Base-by-base conservation (phyloP, 495 filamentous ascomycete genomes). In the Hypoxylon trugodes region DNA sequence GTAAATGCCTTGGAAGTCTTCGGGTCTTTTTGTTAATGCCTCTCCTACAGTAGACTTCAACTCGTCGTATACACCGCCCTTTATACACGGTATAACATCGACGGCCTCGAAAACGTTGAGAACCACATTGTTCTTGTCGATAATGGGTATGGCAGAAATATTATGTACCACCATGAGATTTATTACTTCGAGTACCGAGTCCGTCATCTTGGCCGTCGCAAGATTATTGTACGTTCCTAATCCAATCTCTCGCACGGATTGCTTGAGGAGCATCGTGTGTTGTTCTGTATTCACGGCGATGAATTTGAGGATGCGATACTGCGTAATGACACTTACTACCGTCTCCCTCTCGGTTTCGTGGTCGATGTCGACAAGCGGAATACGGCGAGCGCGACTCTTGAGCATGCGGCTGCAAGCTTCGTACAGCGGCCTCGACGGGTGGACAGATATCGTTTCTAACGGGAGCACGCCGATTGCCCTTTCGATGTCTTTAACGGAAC, bases 21-120 rank as follows among this genome's bases (percentile, higher is more conserved):
- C 90, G 13, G 91, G 86, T 28, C 95, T 86, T 75, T 90, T 95
- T 45, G 91, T 86, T 57, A 99, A 78, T 5, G 94, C 94, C 52
- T 97, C 94, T 3, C 94, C 95, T 4, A 97, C 93, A 15, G 82
- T 91, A 1, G 95, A 83, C 37, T 89, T 85, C 52, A 98, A 80
- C 60, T 97, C 95, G 52, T 98, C 93, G 65, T 98, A 97, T 12
- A 86, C 86, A 10, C 93, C 93, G 8, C 92, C 93, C 72, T 95
- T 96, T 72, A 99, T 97, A 67, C 97, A 83, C 0, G 93, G 89
- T 63, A 99, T 96, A 38, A 99, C 92, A 77, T 99, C 95, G 41
- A 99, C 93, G 6, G 95, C 91, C 75, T 99, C 96, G 68, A 98
- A 99, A 4, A 98, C 92, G 72, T 99, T 99, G 63, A 97, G 86